phyloP scores from a whole-genome alignment of 2,329 filamentous ascomycete species.

The Curvularia sp. region DNA sequence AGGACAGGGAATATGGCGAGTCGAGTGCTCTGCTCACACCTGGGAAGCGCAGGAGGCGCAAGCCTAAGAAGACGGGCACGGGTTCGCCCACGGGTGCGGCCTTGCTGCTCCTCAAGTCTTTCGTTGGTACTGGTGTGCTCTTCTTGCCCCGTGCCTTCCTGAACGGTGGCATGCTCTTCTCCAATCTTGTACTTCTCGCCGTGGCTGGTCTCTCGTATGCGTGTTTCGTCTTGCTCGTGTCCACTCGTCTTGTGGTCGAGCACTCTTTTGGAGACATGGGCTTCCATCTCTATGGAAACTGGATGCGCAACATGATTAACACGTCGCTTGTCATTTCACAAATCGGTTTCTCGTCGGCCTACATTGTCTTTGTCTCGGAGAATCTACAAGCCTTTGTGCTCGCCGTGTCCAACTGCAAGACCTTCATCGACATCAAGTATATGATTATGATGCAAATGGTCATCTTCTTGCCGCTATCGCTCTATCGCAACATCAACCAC shows the following conservation, averaged over 20 bases:
- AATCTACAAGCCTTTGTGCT: slow-evolving; percentile 95
- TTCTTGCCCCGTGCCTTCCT: slow-evolving; percentile 93
- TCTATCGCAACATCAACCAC: slow-evolving; percentile 96
- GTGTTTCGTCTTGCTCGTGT: slow-evolving; percentile 93
- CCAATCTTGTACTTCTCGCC: slow-evolving; percentile 84
- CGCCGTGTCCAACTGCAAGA: slow-evolving; percentile 87
- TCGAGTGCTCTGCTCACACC: slow-evolving; percentile 79
- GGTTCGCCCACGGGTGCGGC: slow-evolving; percentile 81
- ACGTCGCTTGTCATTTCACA: slow-evolving; percentile 93
- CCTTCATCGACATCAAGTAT: slow-evolving; percentile 82
- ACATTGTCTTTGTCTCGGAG: slow-evolving; percentile 95
- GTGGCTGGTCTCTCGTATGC: slow-evolving; percentile 93
- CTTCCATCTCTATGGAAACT: slow-evolving; percentile 85
- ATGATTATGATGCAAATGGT: slow-evolving; percentile 95
- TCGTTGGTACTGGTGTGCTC: slow-evolving; percentile 93
- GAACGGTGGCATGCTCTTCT: slow-evolving; percentile 97
- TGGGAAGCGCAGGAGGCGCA: slow-evolving; percentile 72
- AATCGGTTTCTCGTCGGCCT: slow-evolving; percentile 91
- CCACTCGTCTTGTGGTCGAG: slow-evolving; percentile 81
- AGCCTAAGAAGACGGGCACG: slow-evolving; percentile 79
- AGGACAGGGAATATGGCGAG: slow-evolving; percentile 82
- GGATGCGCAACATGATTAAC: slow-evolving; percentile 87
- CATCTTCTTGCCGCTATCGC: slow-evolving; percentile 90
- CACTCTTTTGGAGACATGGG: slow-evolving; percentile 99
- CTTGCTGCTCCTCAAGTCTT: slow-evolving; percentile 90